These are phyloP conservation scores for Macadamia integrifolia DNA, from an alignment of 164 flowering plant species.

Conservation along the genomic window DNA sequence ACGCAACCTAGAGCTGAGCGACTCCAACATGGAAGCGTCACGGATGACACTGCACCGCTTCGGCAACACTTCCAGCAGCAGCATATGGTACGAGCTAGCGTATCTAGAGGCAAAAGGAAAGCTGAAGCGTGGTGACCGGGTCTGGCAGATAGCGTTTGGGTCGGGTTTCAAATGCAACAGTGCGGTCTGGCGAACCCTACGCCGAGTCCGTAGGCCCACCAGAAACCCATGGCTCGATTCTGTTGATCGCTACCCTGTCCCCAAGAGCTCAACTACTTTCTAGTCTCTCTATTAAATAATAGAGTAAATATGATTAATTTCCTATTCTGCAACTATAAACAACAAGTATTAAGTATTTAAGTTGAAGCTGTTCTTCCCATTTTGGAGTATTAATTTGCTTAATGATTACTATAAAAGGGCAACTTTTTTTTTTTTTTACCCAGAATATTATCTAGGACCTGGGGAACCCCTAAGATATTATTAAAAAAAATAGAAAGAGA, in stretches of 20 bases:
- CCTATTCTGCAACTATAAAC: no score
- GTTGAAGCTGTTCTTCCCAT: no score
- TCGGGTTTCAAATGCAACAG: slow-evolving; percentile 97
- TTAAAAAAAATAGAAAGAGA: no score
- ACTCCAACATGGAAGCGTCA: slow-evolving; percentile 74
- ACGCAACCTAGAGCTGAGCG: slow-evolving; percentile 74
- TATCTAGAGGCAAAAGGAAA: slow-evolving; percentile 81
- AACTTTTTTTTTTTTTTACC: no score
- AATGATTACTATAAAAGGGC: no score
- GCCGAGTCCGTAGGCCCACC: slow-evolving; percentile 45
- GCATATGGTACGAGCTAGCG: slow-evolving; percentile 94
- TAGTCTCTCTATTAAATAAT: no score
- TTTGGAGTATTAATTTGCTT: no score
- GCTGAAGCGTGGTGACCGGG: slow-evolving; percentile 69
- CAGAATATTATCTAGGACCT: no score
- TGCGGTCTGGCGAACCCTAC: slow-evolving; percentile 65
- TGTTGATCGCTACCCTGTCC: slow-evolving; percentile 46
- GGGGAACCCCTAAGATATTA: no score
- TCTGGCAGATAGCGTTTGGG: slow-evolving; percentile 91
- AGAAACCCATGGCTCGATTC: slow-evolving; percentile 78
- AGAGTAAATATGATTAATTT: no score
- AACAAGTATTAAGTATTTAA: no score
- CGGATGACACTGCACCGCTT: slow-evolving; percentile 79
- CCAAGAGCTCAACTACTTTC: not conserved
- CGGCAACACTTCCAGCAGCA: slow-evolving; percentile 94